Percentiles rank a stretch among this genome's conserved stretches.
These are phyloP conservation scores for Citrullus mucosospermus DNA, from an alignment of 306 rosid genomes.

Conservation along the genomic window DNA sequence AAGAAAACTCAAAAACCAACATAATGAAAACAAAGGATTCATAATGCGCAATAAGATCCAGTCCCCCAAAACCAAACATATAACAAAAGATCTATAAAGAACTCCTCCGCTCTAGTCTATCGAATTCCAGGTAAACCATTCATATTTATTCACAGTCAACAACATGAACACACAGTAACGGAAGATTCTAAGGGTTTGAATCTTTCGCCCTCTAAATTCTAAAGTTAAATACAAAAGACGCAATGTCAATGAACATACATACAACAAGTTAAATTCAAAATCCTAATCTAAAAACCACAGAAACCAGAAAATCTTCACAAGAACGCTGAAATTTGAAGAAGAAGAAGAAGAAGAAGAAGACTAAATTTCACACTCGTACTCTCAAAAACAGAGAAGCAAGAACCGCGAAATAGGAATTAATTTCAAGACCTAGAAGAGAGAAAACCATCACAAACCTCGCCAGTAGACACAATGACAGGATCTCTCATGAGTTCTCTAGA, in stretches of 20 bases:
- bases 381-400: neutral
- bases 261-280: neutral
- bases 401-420: neutral
- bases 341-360: neutral
- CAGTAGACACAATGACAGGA: constrained; percentile 76
- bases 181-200: neutral
- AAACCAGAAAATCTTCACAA: neutral
- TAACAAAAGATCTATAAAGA: neutral
- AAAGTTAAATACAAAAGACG: neutral
- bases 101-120: neutral
- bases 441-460: constrained; percentile 44
- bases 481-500: constrained; percentile 86
- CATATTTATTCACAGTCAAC: neutral
- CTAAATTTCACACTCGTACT: neutral
- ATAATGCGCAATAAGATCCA: neutral
- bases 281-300: neutral
- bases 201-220: neutral
- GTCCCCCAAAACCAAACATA: neutral
- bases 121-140: neutral
- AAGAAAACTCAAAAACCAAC: neutral
- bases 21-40: neutral
- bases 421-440: neutral
- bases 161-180: neutral
- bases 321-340: neutral
- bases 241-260: neutral